Conservation (phyloP, 1,284 basidiomycete genomes). For the Agroathelia rolfsii region DNA sequence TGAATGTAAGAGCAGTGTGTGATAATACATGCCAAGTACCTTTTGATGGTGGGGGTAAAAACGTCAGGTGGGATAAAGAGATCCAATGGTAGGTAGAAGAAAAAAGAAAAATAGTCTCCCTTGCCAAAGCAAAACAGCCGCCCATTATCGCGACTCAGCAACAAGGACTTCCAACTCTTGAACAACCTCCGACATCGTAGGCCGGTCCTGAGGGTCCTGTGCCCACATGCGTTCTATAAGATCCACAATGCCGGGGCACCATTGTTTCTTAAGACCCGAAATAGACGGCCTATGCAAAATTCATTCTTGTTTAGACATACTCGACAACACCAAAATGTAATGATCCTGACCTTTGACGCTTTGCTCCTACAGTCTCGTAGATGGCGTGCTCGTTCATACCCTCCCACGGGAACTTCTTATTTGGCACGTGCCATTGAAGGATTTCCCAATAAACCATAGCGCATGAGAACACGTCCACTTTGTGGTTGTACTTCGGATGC, state of each 20-base stretch:
- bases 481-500: conserved; percentile 96
- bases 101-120: too few species aligned
- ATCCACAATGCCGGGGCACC: conserved; percentile 88
- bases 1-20: too few species aligned
- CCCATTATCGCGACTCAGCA: too few species aligned
- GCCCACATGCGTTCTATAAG: conserved; percentile 95
- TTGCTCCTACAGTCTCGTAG: conserved; percentile 88
- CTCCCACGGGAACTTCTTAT: conserved; percentile 97
- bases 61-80: too few species aligned
- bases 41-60: too few species aligned
- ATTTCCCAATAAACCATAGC: conserved; percentile 99
- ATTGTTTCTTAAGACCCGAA: conserved; percentile 73
- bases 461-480: conserved; percentile 98
- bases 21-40: too few species aligned
- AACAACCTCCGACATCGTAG: conserved; percentile 87
- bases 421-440: conserved; percentile 81
- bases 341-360: conserved; percentile 75
- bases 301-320: conserved; percentile 9
- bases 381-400: conserved; percentile 97
- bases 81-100: too few species aligned
- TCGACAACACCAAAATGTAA: too few species aligned
- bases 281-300: conserved; percentile 66
- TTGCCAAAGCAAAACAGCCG: too few species aligned
- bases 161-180: conserved; percentile 66
- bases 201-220: conserved; percentile 82